phyloP scores from a whole-genome alignment of 2,329 filamentous ascomycete species.

The Nothophaeocryptopus gaeumannii region DNA sequence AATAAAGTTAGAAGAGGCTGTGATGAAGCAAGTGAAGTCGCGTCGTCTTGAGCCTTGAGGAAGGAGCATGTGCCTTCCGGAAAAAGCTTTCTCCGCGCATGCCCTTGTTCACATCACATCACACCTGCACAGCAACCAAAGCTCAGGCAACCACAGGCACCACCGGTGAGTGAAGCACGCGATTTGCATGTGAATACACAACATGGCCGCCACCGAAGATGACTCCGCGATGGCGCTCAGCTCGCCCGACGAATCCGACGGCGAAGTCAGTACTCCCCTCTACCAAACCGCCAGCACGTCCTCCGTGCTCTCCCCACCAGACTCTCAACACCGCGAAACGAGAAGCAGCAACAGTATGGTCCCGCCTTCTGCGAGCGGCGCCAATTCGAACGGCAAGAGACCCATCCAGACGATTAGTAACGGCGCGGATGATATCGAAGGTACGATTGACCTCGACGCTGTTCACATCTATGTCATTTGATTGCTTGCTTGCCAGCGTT shows the following conservation, averaged over 20 bases:
- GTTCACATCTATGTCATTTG: too few species aligned
- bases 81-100: too few species aligned
- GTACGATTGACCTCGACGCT: not conserved
- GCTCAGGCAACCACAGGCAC: too few species aligned
- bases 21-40: too few species aligned
- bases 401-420: constrained; percentile 36
- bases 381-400: constrained; percentile 39
- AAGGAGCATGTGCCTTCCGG: too few species aligned
- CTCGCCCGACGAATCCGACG: constrained; percentile 17
- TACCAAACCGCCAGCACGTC: constrained; percentile 30
- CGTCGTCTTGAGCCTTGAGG: too few species aligned
- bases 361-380: constrained; percentile 24
- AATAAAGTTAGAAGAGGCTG: too few species aligned
- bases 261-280: constrained; percentile 44
- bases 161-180: too few species aligned
- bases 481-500: too few species aligned
- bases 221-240: constrained; percentile 51
- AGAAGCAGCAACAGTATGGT: constrained; percentile 10
- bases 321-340: constrained; percentile 44
- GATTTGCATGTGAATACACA: not conserved
- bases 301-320: constrained; percentile 55
- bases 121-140: too few species aligned
- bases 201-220: constrained; percentile 47
- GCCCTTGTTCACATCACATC: too few species aligned
- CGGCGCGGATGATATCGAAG: constrained; percentile 30